Conservation (phyloP, 768 basidiomycete genomes). For the Termitomyces sp. region DNA sequence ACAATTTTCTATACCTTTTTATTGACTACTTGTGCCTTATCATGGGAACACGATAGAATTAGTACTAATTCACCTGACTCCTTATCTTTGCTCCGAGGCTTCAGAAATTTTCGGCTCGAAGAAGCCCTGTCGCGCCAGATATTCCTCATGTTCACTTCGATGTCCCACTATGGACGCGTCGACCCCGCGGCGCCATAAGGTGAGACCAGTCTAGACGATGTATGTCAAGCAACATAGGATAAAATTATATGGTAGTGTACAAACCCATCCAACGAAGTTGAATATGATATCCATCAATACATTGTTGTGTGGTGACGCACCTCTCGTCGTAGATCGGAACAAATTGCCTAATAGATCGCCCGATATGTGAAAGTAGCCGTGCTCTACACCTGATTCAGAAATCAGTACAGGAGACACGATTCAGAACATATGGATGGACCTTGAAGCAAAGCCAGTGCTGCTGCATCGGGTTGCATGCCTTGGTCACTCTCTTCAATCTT, state of each 20-base stretch:
- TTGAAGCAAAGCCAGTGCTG: conserved; percentile 51
- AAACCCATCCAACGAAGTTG: conserved; percentile 41
- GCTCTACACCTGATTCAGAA: conserved; percentile 52
- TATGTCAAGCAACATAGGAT: not conserved
- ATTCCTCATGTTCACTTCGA: conserved; percentile 38
- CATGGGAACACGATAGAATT: conserved; percentile 6
- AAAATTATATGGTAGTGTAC: conserved; percentile 15
- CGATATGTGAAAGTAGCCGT: conserved; percentile 73
- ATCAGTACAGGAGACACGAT: not conserved
- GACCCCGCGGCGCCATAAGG: conserved; percentile 48
- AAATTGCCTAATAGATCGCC: conserved; percentile 64
- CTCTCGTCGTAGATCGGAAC: conserved; percentile 66
- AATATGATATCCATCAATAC: conserved; percentile 48
- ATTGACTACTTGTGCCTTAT: conserved; percentile 7
- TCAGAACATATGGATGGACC: conserved; percentile 31
- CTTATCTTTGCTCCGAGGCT: not conserved
- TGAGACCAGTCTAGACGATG: conserved; percentile 38
- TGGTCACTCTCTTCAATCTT: conserved; percentile 76
- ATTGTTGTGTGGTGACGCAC: conserved; percentile 58
- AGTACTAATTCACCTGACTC: conserved; percentile 1
- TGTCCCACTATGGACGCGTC: conserved; percentile 44
- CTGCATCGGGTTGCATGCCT: conserved; percentile 56
- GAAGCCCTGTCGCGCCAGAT: conserved; percentile 40
- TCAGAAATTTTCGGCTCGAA: conserved; percentile 20
- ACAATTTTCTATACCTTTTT: conserved; percentile 26